These are phyloP conservation scores for Boletus insuetus DNA, from an alignment of 768 basidiomycete species.

Conservation along the genomic window DNA sequence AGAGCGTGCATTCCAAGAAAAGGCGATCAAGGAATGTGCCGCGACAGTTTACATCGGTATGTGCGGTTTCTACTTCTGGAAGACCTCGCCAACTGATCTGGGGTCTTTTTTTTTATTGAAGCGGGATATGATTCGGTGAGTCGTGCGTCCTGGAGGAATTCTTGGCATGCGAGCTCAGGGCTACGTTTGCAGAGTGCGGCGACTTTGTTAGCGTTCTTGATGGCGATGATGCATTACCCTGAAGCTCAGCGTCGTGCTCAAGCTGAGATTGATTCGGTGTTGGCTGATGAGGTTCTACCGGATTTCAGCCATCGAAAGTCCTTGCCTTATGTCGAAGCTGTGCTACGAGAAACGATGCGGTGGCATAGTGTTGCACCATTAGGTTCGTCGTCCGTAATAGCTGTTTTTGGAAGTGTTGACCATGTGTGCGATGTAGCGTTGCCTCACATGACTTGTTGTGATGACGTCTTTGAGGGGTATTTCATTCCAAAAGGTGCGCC, in stretches of 20 bases:
- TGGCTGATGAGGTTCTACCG: constrained; percentile 14
- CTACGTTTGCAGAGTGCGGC: constrained; percentile 18
- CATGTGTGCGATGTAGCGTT: constrained; percentile 14
- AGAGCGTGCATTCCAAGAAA: constrained; percentile 18
- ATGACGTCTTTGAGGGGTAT: constrained; percentile 46
- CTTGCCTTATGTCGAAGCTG: constrained; percentile 29
- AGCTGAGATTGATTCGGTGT: constrained; percentile 28
- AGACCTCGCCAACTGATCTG: not conserved
- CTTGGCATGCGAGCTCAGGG: not conserved
- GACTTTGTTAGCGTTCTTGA: constrained; percentile 23
- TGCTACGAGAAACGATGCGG: constrained; percentile 32
- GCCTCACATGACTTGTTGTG: constrained; percentile 29
- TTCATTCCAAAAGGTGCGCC: constrained; percentile 36
- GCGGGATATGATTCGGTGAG: constrained; percentile 30
- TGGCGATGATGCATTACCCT: constrained; percentile 31
- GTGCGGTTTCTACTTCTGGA: not conserved
- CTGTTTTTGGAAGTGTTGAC: constrained; percentile 5
- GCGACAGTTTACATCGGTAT: constrained; percentile 33
- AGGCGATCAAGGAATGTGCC: constrained; percentile 25
- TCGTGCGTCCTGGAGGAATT: not conserved
- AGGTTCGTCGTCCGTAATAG: constrained; percentile 14
- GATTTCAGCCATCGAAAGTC: constrained; percentile 26
- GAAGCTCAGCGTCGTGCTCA: constrained; percentile 31
- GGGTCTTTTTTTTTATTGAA: not conserved
- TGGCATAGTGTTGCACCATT: constrained; percentile 32